phyloP scores from a whole-genome alignment of 139 green algal genomes.

The Chlamydomonas applanata region DNA sequence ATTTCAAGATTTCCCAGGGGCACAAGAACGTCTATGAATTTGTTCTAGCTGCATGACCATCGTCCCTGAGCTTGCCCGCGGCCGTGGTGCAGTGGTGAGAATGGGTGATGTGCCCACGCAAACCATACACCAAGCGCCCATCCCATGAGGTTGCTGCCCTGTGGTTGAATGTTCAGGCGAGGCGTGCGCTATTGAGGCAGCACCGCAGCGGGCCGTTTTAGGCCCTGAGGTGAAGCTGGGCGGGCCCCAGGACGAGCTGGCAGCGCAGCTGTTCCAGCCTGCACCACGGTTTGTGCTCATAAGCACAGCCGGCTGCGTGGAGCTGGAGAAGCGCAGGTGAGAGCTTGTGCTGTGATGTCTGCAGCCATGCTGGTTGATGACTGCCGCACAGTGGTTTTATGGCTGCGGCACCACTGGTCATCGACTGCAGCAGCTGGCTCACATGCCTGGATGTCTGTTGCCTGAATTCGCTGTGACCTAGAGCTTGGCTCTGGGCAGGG shows the following conservation, averaged over 20 bases:
- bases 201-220: slow-evolving; percentile 13
- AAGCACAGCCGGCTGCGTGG: slow-evolving; percentile 72
- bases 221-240: slow-evolving; percentile 6
- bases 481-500: no score
- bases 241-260: slow-evolving; percentile 57
- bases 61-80: no score
- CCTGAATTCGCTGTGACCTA: no score
- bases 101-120: not conserved
- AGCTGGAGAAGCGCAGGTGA: slow-evolving; percentile 66
- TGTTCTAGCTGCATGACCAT: no score
- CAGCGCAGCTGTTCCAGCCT: slow-evolving; percentile 65
- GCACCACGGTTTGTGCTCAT: slow-evolving; percentile 75
- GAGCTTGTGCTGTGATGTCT: not conserved
- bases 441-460: no score
- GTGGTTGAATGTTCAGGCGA: not conserved
- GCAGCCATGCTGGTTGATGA: not conserved
- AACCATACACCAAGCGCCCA: not conserved
- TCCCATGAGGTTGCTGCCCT: not conserved
- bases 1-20: no score
- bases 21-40: no score
- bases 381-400: no score
- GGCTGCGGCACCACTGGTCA: no score
- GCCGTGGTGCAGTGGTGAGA: not conserved
- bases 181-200: slow-evolving; percentile 9
- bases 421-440: no score